Evolutionary conservation across 2,329 filamentous ascomycete species (phyloP).

Genomic region (Lasiodiplodia sp.): DNA sequence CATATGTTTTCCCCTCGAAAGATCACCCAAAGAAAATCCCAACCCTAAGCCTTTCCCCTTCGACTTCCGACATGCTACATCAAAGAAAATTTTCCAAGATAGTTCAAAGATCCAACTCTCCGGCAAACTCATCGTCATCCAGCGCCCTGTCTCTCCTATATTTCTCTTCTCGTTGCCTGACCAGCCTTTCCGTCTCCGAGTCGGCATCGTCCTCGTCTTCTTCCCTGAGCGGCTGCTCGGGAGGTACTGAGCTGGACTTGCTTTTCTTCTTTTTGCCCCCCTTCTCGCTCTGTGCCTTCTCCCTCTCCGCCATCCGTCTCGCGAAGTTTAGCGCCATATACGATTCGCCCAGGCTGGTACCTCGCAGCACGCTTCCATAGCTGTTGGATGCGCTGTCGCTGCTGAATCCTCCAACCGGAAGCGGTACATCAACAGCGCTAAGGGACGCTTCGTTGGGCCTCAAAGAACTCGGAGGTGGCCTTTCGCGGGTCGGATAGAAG

Average conservation of each 20-base stretch:
- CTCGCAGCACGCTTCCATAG: slow-evolving; percentile 15
- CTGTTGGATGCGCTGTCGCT: slow-evolving; percentile 13
- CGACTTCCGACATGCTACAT: background rate
- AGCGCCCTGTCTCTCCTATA: slow-evolving; percentile 1
- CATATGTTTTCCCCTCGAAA: background rate
- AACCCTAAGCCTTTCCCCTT: background rate
- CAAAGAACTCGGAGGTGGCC: slow-evolving; percentile 24
- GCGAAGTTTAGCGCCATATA: slow-evolving; percentile 30
- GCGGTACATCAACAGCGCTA: slow-evolving; percentile 26
- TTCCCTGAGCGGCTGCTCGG: slow-evolving; percentile 3
- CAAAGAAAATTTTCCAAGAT: too few species aligned
- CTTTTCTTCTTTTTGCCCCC: background rate
- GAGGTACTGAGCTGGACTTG: background rate
- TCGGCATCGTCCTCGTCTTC: slow-evolving; percentile 15
- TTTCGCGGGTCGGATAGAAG: slow-evolving; percentile 25
- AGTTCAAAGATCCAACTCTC: slow-evolving; percentile 18
- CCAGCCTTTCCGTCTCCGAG: slow-evolving; percentile 7
- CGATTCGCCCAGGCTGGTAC: slow-evolving; percentile 25
- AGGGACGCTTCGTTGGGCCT: slow-evolving; percentile 15
- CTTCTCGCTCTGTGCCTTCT: background rate
- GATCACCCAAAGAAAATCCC: background rate
- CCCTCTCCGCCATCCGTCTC: slow-evolving; percentile 26
- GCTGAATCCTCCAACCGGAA: slow-evolving; percentile 29
- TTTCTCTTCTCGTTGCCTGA: slow-evolving; percentile 3
- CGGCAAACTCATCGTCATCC: slow-evolving; percentile 23